Conservation (phyloP, 495 filamentous ascomycete genomes). For the Chaetomium cochliodes region DNA sequence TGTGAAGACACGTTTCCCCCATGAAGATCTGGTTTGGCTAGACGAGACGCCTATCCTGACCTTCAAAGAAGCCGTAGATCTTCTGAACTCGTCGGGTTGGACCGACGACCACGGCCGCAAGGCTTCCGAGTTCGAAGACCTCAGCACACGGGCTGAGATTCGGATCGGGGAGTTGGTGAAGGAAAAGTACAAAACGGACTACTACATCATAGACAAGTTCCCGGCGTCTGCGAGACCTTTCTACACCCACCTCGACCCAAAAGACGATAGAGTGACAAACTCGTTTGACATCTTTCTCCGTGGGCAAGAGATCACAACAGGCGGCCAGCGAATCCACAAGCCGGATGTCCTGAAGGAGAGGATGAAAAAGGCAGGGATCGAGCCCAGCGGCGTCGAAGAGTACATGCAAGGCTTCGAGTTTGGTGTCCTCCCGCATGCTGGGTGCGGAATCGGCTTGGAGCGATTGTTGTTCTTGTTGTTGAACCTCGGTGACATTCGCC, state of each 20-base stretch:
- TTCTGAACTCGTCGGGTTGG: slow-evolving; percentile 82
- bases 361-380: slow-evolving; percentile 72
- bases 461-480: slow-evolving; percentile 81
- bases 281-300: slow-evolving; percentile 96
- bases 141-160: slow-evolving; percentile 84
- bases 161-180: slow-evolving; percentile 77
- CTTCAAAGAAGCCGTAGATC: slow-evolving; percentile 73
- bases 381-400: slow-evolving; percentile 75
- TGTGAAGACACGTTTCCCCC: slow-evolving; percentile 60
- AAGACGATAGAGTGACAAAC: slow-evolving; percentile 72
- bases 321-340: slow-evolving; percentile 89
- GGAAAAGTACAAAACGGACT: slow-evolving; percentile 84
- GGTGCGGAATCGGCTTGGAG: slow-evolving; percentile 87
- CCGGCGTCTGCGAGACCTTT: slow-evolving; percentile 80
- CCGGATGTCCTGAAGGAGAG: slow-evolving; percentile 68
- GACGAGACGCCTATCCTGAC: slow-evolving; percentile 78
- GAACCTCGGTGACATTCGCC: slow-evolving; percentile 81
- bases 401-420: slow-evolving; percentile 86
- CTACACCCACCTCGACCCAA: slow-evolving; percentile 87
- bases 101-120: slow-evolving; percentile 69
- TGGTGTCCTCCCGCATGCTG: slow-evolving; percentile 86
- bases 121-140: slow-evolving; percentile 69
- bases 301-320: slow-evolving; percentile 88
- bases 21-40: slow-evolving; percentile 66
- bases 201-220: slow-evolving; percentile 95